Conservation (phyloP, 1,284 basidiomycete genomes). For the Papiliotrema nemorosa region DNA sequence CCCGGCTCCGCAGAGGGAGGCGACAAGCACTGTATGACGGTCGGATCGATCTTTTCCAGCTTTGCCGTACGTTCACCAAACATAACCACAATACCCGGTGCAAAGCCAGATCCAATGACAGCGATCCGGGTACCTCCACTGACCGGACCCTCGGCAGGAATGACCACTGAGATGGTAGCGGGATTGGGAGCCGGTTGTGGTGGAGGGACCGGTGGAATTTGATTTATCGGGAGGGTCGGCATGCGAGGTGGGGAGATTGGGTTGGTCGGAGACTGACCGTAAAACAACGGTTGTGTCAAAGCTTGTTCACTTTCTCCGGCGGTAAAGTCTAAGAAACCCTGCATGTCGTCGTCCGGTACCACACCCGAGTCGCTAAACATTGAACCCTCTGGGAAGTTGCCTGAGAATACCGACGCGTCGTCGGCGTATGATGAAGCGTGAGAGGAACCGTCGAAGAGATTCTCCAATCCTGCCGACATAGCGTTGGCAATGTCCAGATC, state of each 20-base stretch:
- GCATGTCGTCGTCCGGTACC: constrained; percentile 33
- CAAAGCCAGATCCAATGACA: constrained; percentile 83
- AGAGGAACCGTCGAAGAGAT: constrained; percentile 31
- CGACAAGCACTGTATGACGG: constrained; percentile 71
- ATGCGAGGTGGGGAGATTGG: constrained; percentile 13
- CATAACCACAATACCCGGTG: constrained; percentile 60
- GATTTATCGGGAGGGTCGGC: neutral
- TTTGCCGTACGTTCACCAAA: constrained; percentile 83
- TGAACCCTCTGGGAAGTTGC: constrained; percentile 21
- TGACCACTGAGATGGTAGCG: constrained; percentile 57
- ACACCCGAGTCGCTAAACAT: constrained; percentile 39
- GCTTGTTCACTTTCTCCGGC: constrained; percentile 28
- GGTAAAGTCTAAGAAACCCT: constrained; percentile 41
- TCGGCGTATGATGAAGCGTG: constrained; percentile 32
- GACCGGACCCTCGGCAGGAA: constrained; percentile 87
- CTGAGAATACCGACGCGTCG: constrained; percentile 34
- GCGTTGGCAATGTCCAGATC: constrained; percentile 22
- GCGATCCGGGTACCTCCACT: constrained; percentile 94
- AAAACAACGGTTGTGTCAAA: constrained; percentile 8
- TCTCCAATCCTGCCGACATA: constrained; percentile 29
- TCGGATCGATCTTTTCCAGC: constrained; percentile 1
- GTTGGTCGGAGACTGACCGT: neutral
- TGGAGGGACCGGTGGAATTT: constrained; percentile 10
- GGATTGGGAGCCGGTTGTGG: constrained; percentile 8
- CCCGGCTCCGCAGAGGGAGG: constrained; percentile 81